phyloP scores from a whole-genome alignment of 768 basidiomycete genomes.

The Trametes sanguinea region DNA sequence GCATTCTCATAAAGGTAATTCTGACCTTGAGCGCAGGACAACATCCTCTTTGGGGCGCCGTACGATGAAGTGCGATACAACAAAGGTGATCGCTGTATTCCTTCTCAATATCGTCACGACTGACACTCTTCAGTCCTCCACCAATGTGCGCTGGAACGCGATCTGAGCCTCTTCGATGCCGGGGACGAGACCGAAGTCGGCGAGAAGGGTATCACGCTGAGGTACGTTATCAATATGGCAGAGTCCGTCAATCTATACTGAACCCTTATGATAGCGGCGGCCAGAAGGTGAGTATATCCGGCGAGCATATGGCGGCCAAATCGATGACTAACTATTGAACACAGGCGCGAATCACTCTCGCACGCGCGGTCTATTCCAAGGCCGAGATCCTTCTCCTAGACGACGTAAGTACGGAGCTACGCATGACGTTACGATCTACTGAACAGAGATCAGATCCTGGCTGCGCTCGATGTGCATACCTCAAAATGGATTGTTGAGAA shows the following conservation, averaged over 20 bases:
- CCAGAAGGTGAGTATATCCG: slow-evolving; percentile 38
- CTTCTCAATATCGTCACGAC: neutral
- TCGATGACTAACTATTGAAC: neutral
- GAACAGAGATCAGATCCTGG: slow-evolving; percentile 35
- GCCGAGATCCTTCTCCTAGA: slow-evolving; percentile 42
- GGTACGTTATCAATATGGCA: slow-evolving; percentile 22
- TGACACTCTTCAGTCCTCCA: slow-evolving; percentile 30
- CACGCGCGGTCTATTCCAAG: slow-evolving; percentile 39
- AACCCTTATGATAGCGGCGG: slow-evolving; percentile 37
- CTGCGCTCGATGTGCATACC: slow-evolving; percentile 51
- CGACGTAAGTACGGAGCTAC: slow-evolving; percentile 30
- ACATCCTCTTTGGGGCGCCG: slow-evolving; percentile 31
- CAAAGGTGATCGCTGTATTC: slow-evolving; percentile 14
- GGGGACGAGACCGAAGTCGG: slow-evolving; percentile 36
- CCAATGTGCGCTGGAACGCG: slow-evolving; percentile 46
- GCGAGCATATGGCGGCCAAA: too few species aligned
- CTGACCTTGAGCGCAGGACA: slow-evolving; percentile 17
- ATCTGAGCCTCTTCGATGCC: slow-evolving; percentile 48
- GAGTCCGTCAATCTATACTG: neutral
- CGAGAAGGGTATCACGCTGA: slow-evolving; percentile 54
- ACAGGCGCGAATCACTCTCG: slow-evolving; percentile 42
- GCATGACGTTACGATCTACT: slow-evolving; percentile 24
- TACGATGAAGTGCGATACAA: slow-evolving; percentile 32
- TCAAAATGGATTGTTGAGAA: slow-evolving; percentile 50
- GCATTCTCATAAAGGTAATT: too few species aligned